Base-by-base conservation (phyloP, 2,329 filamentous ascomycete species). In the Alternaria ventricosa region DNA sequence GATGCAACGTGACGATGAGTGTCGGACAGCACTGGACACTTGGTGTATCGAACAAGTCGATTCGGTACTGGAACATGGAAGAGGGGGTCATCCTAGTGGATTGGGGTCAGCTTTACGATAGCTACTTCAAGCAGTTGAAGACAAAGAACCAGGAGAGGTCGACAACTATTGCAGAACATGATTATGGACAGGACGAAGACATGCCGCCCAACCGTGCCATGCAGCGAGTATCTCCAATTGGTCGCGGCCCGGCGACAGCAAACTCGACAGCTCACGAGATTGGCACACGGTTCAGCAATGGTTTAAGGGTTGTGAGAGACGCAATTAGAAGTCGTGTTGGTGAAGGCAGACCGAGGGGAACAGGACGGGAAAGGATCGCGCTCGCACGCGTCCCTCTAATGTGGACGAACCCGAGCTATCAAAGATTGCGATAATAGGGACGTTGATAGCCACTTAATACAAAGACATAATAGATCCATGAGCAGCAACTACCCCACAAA, bases 21-120 rank as follows among this genome's bases (percentile, higher is more conserved):
- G 60, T 67, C 33, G 57, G 57, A 11, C 50, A 44, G 4, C 53
- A 46, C 8, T 61, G 61, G 61, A 62, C 65, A n/a, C 63, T 64
- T 30, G 53, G 49, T 18, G 36, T 67, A 8, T 55, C 61, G 12
- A 43, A 43, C 10, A 23, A 43, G 11, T 54, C 57, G 1, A 59
- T 67, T 11, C 44, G 55, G 7, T 56, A 63, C 36, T 67, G 66
- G 64, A 54, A 61, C 33, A 27, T 55, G 8, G 45, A 62, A 20
- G 43, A 47, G 5, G 55, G 59, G 8, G 15, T 64, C 4, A 36
- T 69, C 18, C 53, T 66, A 15, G 51, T 64, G 20, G 58, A 67
- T 13, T 66, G 65, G 57, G 54, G 13, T n/a, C 45, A 50, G 27
- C 27, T 67, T n/a, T 61, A 62, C 27, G 61, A 46, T 20, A 46